phyloP scores from a whole-genome alignment of 495 filamentous ascomycete genomes.

The Xylaria curta region DNA sequence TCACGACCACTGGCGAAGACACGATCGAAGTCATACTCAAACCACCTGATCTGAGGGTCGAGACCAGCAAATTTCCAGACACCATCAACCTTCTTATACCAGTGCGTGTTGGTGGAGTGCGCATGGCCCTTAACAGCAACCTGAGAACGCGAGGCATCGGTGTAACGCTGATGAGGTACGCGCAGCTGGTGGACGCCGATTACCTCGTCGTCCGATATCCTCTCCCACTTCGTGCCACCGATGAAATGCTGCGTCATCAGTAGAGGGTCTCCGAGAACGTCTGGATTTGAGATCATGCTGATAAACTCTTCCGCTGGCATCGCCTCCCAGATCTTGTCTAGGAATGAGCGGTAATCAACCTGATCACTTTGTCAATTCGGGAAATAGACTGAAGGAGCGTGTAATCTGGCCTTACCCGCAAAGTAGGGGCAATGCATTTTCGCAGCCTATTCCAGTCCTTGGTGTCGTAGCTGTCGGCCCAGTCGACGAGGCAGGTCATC shows the following conservation, averaged over 20 bases:
- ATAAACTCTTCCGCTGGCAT: slow-evolving; percentile 77
- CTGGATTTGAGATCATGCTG: slow-evolving; percentile 68
- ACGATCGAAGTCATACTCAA: slow-evolving; percentile 70
- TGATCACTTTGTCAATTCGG: slow-evolving; percentile 28
- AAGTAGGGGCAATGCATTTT: slow-evolving; percentile 73
- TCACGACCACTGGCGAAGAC: slow-evolving; percentile 55
- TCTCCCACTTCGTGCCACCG: slow-evolving; percentile 74
- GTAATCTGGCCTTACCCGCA: slow-evolving; percentile 54
- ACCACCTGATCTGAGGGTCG: slow-evolving; percentile 72
- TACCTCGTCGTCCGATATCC: slow-evolving; percentile 68
- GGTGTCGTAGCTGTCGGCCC: slow-evolving; percentile 83
- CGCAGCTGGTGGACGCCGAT: slow-evolving; percentile 79
- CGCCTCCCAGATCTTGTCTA: slow-evolving; percentile 71
- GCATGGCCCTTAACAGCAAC: slow-evolving; percentile 70
- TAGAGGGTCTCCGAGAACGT: slow-evolving; percentile 72
- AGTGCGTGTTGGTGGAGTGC: slow-evolving; percentile 74
- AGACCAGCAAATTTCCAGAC: slow-evolving; percentile 86
- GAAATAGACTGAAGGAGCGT: not conserved
- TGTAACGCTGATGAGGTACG: slow-evolving; percentile 73
- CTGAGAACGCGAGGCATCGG: slow-evolving; percentile 53
- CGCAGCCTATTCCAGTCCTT: slow-evolving; percentile 79
- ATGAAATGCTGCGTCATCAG: slow-evolving; percentile 81
- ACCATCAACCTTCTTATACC: slow-evolving; percentile 75
- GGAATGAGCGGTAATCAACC: slow-evolving; percentile 79
- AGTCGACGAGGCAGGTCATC: slow-evolving; percentile 66